Base-by-base conservation (phyloP, 2,329 filamentous ascomycete species). In the Trichoderma brevicompactum region DNA sequence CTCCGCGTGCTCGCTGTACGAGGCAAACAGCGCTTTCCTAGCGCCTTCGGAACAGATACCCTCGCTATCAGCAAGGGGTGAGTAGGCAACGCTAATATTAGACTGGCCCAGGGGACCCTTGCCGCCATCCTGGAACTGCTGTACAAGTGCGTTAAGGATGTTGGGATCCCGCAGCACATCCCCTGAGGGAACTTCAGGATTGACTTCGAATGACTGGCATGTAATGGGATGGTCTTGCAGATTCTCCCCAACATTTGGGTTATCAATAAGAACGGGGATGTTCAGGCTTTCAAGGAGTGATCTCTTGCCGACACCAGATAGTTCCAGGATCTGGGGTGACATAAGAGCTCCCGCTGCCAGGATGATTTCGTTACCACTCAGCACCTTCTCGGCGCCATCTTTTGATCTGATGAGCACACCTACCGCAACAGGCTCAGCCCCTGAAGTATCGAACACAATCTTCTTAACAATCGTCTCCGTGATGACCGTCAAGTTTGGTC, bases 231-330 rank as follows among this genome's bases (percentile, higher is more conserved):
- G 79, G 65, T 81, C 79, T 68, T 79, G 76, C 41, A 79, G 73
- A 68, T 81, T 81, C 67, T 77, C 75, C 54, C 79, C 79, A 8
- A 81, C 67, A 7, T 49, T 77, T 6, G 76, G 74, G 34, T 80
- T 70, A 52, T 78, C 72, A 9, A 79, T 67, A n/a, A 79, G 65
- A 6, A 71, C 60, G 2, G 69, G 63, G 43, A 81, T 75, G 13
- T 71, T 70, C 6, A 76, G 74, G 7, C 72, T 68, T 17, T 70
- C 61, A 34, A 79, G 70, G 7, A 79, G 70, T 0, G 66, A 64
- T 1, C 69, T 64, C 12, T 73, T 71, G 2, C 77, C 76, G 44
- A 79, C 72, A 7, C 77, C 77, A 1, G 74, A 76, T 6, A 76
- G 68, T 41, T 76, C 70, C 5, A 79, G 75, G 2, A 79, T 70